phyloP scores from a whole-genome alignment of 768 basidiomycete genomes.

The Strobilomyces echinocephalus region DNA sequence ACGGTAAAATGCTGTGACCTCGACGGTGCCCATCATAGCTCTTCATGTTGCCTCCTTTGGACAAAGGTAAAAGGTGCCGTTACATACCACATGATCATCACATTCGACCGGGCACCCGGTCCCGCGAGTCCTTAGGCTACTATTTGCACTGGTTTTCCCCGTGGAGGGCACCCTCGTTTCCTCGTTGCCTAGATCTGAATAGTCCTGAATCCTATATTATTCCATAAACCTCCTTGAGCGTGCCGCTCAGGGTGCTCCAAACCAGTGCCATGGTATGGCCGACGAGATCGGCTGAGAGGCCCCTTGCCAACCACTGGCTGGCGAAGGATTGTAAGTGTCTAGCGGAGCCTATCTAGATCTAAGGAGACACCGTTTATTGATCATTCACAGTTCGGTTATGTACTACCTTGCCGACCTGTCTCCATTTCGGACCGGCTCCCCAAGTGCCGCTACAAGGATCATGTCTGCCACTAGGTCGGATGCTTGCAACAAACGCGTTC shows the following conservation, averaged over 20 bases:
- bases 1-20: too few relatives aligned
- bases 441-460: too few relatives aligned
- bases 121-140: neutral
- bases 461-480: neutral
- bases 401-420: neutral
- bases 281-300: constrained; percentile 6
- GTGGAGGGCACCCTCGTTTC: neutral
- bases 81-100: neutral
- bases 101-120: too few relatives aligned
- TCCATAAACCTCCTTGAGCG: too few relatives aligned
- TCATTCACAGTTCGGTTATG: neutral
- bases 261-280: neutral
- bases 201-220: neutral
- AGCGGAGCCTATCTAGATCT: neutral
- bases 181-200: too few relatives aligned
- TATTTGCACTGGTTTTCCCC: neutral
- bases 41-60: neutral
- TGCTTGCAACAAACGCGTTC: neutral
- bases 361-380: neutral
- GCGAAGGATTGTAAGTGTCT: neutral
- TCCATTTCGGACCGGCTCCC: neutral
- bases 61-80: neutral
- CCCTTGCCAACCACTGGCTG: constrained; percentile 1
- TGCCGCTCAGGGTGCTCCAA: neutral
- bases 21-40: too few relatives aligned